A percentile compares a stretch with the other conserved stretches of the same genome.
Conservation (phyloP, 2,329 filamentous ascomycete genomes). For the Pseudocercospora fuligena region DNA sequence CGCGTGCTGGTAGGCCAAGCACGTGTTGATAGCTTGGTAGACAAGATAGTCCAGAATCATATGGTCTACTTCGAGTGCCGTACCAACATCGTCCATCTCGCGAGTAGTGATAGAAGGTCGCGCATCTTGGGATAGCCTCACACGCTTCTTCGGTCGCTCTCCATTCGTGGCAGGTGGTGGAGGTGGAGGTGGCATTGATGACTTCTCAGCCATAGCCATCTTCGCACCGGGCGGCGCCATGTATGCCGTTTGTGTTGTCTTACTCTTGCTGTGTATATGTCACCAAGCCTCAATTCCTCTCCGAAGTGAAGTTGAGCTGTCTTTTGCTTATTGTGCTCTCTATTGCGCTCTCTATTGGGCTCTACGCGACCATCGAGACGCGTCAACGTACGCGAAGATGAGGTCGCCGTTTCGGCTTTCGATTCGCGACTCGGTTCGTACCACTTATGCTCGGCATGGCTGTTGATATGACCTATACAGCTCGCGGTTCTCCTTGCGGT, state of each 20-base stretch:
- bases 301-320: not conserved
- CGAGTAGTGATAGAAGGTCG: slow-evolving; percentile 21
- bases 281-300: too few species aligned
- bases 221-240: not conserved
- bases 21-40: slow-evolving; percentile 51
- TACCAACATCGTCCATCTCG: slow-evolving; percentile 38
- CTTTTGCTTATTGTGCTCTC: not conserved
- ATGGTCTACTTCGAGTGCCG: slow-evolving; percentile 55
- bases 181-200: not conserved
- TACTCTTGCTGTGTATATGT: too few species aligned
- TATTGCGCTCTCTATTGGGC: not conserved
- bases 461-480: not conserved
- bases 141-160: slow-evolving; percentile 18
- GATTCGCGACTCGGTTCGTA: slow-evolving; percentile 6
- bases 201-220: not conserved
- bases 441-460: not conserved
- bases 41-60: slow-evolving; percentile 63
- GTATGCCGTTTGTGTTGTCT: not conserved
- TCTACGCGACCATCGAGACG: not conserved
- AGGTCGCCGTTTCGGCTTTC: slow-evolving; percentile 1
- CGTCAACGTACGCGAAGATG: slow-evolving; percentile 1
- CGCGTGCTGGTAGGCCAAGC: slow-evolving; percentile 42
- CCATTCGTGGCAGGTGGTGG: slow-evolving; percentile 1
- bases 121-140: slow-evolving; percentile 13
- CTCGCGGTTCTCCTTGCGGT: not conserved